These are phyloP conservation scores for Sporothrix curviconia DNA, from an alignment of 2,329 filamentous ascomycete species.

Conservation along the genomic window DNA sequence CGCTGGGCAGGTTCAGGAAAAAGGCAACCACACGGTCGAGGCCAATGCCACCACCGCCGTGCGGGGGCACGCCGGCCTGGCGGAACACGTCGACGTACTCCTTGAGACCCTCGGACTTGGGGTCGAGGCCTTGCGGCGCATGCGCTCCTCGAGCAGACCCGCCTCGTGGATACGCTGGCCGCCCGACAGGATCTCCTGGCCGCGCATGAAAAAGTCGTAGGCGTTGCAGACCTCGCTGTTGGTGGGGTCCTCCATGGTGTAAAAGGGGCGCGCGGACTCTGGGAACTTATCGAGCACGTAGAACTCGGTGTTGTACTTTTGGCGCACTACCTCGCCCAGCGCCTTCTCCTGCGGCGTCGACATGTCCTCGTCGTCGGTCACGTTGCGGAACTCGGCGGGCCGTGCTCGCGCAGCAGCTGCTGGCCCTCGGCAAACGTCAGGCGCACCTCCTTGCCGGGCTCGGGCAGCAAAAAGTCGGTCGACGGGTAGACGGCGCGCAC, in stretches of 20 bases:
- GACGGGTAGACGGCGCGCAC: slow-evolving; percentile 70
- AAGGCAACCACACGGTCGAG: slow-evolving; percentile 75
- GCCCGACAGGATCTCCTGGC: slow-evolving; percentile 87
- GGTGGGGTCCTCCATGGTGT: slow-evolving; percentile 72
- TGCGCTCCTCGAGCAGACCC: slow-evolving; percentile 65
- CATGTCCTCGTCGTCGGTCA: slow-evolving; percentile 72
- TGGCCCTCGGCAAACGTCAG: slow-evolving; percentile 74
- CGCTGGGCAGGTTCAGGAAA: slow-evolving; percentile 51
- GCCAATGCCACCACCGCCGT: slow-evolving; percentile 83
- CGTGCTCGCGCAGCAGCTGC: slow-evolving; percentile 68
- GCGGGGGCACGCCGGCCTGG: slow-evolving; percentile 75
- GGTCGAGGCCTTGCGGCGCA: slow-evolving; percentile 74
- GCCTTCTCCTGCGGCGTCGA: slow-evolving; percentile 77
- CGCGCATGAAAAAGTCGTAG: slow-evolving; percentile 82
- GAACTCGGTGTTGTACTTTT: slow-evolving; percentile 92
- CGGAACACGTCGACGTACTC: slow-evolving; percentile 80
- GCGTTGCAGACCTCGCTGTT: slow-evolving; percentile 56
- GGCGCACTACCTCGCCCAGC: slow-evolving; percentile 76
- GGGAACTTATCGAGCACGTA: slow-evolving; percentile 97
- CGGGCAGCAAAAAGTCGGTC: slow-evolving; percentile 68
- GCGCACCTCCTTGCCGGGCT: slow-evolving; percentile 65
- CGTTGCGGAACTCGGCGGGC: slow-evolving; percentile 60
- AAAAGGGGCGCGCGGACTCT: slow-evolving; percentile 79
- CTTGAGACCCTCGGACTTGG: slow-evolving; percentile 63
- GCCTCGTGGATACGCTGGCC: slow-evolving; percentile 87